Conservation (phyloP, 202 grass and related monocot genomes). For the Elaeis oleifera region DNA sequence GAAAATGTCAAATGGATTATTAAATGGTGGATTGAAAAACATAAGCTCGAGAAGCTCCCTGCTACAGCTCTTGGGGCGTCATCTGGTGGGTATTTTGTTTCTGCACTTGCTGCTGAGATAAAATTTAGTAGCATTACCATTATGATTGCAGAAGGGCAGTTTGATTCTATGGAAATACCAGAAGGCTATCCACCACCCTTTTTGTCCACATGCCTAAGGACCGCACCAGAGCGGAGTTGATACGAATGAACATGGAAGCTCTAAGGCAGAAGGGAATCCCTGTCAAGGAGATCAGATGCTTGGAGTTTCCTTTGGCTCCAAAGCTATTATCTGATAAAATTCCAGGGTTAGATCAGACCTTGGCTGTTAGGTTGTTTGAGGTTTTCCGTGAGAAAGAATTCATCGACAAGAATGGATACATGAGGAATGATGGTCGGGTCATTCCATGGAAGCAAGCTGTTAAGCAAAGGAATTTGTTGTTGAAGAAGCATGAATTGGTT, state of each 20-base stretch:
- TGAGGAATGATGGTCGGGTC: slow-evolving; percentile 60
- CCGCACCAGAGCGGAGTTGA: slow-evolving; percentile 15
- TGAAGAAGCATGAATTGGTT: slow-evolving; percentile 42
- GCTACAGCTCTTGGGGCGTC: slow-evolving; percentile 63
- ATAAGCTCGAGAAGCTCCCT: slow-evolving; percentile 47
- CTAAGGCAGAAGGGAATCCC: slow-evolving; percentile 40
- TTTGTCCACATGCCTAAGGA: slow-evolving; percentile 95
- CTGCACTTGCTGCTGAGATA: slow-evolving; percentile 52
- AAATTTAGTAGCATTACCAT: slow-evolving; percentile 58
- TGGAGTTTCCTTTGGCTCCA: slow-evolving; percentile 40
- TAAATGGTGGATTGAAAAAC: slow-evolving; percentile 41
- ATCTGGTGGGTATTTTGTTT: slow-evolving; percentile 70
- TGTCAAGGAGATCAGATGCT: slow-evolving; percentile 53
- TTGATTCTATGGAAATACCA: slow-evolving; percentile 32
- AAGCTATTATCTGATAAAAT: slow-evolving; percentile 46
- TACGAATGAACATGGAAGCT: slow-evolving; percentile 37
- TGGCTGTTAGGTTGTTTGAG: slow-evolving; percentile 39
- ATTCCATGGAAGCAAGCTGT: slow-evolving; percentile 53
- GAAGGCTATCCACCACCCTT: slow-evolving; percentile 54
- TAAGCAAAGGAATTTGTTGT: slow-evolving; percentile 40
- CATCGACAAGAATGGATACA: slow-evolving; percentile 52
- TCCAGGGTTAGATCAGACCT: slow-evolving; percentile 33
- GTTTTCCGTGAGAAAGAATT: slow-evolving; percentile 56
- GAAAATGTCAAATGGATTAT: slow-evolving; percentile 61
- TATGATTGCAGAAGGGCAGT: slow-evolving; percentile 84